Conservation (phyloP, 306 rosid species). For the Vicia faba region DNA sequence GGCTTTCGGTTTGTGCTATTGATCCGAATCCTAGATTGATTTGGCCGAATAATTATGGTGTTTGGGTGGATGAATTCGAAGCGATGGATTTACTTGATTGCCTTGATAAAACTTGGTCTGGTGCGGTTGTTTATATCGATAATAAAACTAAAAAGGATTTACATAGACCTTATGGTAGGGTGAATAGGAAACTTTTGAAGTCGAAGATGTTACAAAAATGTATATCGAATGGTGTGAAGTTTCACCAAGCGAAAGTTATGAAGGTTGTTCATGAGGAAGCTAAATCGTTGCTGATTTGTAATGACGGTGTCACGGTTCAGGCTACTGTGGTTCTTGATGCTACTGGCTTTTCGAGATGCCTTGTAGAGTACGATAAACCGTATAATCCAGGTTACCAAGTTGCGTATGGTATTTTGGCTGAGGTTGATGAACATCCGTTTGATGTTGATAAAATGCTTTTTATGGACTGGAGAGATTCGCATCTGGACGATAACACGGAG, state of each 20-base stretch:
- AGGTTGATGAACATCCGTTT: constrained; percentile 91
- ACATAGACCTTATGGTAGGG: constrained; percentile 92
- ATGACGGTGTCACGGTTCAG: constrained; percentile 86
- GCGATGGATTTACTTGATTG: constrained; percentile 96
- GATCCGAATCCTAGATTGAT: constrained; percentile 86
- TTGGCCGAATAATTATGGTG: constrained; percentile 99
- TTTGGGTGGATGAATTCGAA: constrained; percentile 99
- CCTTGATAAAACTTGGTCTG: constrained; percentile 95
- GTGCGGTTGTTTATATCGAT: constrained; percentile 79
- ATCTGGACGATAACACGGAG: constrained; percentile 52
- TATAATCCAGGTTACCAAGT: constrained; percentile 98
- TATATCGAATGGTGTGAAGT: constrained; percentile 81
- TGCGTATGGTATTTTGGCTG: constrained; percentile 95
- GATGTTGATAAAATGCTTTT: constrained; percentile 94
- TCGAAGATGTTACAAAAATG: constrained; percentile 91
- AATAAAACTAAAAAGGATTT: constrained; percentile 68
- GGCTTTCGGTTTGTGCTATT: constrained; percentile 85
- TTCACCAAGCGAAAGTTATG: constrained; percentile 85
- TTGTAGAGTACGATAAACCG: constrained; percentile 87
- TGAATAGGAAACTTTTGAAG: constrained; percentile 87
- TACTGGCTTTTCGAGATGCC: constrained; percentile 91
- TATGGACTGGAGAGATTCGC: constrained; percentile 99
- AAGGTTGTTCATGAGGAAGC: constrained; percentile 86
- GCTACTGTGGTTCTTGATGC: constrained; percentile 97
- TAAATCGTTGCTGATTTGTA: constrained; percentile 77